Evolutionary conservation across 305 asterid species (phyloP).

Genomic region (Salvia sclarea): DNA sequence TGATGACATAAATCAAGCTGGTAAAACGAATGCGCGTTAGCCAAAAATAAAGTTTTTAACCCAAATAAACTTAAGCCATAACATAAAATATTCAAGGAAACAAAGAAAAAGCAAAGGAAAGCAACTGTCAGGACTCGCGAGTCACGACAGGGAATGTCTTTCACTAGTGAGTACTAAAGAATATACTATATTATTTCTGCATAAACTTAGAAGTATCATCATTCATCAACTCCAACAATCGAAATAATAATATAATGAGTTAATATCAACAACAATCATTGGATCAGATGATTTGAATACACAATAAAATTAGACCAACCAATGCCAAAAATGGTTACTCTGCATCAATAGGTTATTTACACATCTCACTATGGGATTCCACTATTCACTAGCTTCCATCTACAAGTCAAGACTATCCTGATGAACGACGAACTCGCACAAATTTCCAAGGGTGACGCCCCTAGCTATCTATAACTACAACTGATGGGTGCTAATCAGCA

Average conservation of each 20-base stretch:
- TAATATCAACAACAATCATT: not conserved
- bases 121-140: not conserved
- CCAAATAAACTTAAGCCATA: no score
- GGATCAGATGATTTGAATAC: not conserved
- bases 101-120: not conserved
- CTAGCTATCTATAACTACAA: conserved; percentile 17
- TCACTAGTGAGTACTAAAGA: not conserved
- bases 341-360: conserved; percentile 38
- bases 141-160: not conserved
- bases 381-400: conserved; percentile 29
- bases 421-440: not conserved
- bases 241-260: not conserved
- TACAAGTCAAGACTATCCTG: conserved; percentile 21
- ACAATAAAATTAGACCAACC: not conserved
- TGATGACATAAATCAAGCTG: no score
- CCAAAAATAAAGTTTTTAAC: no score
- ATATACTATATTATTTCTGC: no score
- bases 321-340: conserved; percentile 16
- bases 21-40: no score
- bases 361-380: conserved; percentile 13
- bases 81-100: not conserved
- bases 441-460: not conserved
- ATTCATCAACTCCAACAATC: no score
- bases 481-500: conserved; percentile 25
- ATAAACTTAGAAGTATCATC: not conserved